Evolutionary conservation across 2,329 filamentous ascomycete species (phyloP).

Genomic region (Neurospora sp.): DNA sequence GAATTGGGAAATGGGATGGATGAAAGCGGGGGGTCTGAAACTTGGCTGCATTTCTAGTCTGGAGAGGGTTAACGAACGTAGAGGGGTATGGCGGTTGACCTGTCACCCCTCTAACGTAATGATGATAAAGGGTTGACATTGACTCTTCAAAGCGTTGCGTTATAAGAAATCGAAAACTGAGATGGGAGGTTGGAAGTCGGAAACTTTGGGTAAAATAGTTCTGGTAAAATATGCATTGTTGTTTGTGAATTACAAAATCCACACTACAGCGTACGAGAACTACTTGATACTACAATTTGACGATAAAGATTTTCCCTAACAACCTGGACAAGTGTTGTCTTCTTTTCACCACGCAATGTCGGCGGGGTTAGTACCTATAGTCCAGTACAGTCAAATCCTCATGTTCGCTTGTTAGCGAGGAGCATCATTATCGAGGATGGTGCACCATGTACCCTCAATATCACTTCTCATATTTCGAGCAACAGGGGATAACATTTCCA

Average conservation of each 20-base stretch:
- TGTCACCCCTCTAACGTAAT: not conserved
- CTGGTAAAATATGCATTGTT: not conserved
- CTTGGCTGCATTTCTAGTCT: not conserved
- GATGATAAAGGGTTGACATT: not conserved
- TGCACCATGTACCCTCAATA: not conserved
- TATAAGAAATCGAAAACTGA: not conserved
- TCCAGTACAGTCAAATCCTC: not conserved
- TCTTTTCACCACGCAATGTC: not conserved
- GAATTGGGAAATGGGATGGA: not conserved
- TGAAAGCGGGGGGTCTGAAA: not conserved
- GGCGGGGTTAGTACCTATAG: not conserved
- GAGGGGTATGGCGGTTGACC: not conserved
- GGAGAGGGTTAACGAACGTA: not conserved
- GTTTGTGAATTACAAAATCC: not conserved
- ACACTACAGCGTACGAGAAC: not conserved
- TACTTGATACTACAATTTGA: not conserved
- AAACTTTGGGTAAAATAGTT: not conserved
- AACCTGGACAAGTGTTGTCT: not conserved
- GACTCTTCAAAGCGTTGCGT: not conserved
- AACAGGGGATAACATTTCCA: not conserved
- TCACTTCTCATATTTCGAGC: not conserved
- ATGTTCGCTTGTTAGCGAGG: not conserved
- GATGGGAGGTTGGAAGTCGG: not conserved
- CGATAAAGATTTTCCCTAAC: not conserved
- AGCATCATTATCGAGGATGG: not conserved